Base-by-base conservation (phyloP, 208 protist species). In the Crithidia fasciculata region DNA sequence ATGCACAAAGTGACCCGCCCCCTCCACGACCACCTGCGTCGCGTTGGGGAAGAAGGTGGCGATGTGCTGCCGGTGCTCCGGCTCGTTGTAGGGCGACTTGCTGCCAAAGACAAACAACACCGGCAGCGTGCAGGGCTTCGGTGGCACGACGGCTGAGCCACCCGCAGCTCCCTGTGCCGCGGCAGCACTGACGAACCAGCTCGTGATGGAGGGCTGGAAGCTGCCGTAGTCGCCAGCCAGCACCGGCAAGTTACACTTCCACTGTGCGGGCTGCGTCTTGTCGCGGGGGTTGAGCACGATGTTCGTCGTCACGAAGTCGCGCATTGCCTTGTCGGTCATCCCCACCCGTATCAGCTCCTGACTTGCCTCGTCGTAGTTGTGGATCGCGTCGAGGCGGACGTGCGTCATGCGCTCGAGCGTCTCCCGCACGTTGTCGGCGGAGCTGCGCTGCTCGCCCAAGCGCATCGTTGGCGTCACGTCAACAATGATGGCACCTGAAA, bases 41-140 rank as follows among this genome's bases (percentile, higher is more conserved):
- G 78, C 67, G 52, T 90, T 87, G 0, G 89, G 79, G 54, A 96
- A 96, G 73, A 91, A 91, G 7, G 10, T 53, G 19, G 78, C 15
- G 47, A 95, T 87, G 12, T 72, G 63, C 28, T 37, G 70, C 3
- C 85, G 68, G 50, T 84, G 71, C 54, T 60, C 80, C 12, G 74
- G 15, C 28, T 80, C 78, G 63, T 96, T 94, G 72, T 94, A 94
- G 36, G 88, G 87, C 41, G 88, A 95, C 56, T 86, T 72, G 15
- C 73, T 76, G n/a, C 92, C 92, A 75, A 95, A 96, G 6, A 96
- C 92, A 74, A 96, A 96, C 40, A 95, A 72, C 18, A 85, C 81
- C 16, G 92, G 92, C 61, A 96, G 55, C 58, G 80, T 79, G 76
- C 88, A 94, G 10, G 75, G 78, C 28, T 61, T 16, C 4, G 89